Conservation (phyloP, 345 rosid species). For the Passiflora organensis region DNA sequence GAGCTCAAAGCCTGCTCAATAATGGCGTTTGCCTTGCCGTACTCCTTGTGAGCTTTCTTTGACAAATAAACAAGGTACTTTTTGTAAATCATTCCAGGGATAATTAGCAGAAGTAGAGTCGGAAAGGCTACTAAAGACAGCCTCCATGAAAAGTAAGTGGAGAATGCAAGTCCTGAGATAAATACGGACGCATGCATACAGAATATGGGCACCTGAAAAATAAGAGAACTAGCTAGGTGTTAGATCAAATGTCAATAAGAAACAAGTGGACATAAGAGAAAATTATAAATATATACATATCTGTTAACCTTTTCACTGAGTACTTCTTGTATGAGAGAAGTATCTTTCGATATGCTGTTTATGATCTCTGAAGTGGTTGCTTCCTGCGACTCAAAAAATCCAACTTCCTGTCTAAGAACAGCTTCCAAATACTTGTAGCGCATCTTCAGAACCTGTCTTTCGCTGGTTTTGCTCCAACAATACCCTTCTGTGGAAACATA, state of each 20-base stretch:
- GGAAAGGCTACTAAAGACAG: conserved; percentile 65
- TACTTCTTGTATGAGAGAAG: conserved; percentile 71
- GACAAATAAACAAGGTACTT: conserved; percentile 65
- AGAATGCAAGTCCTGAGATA: conserved; percentile 67
- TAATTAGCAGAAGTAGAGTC: conserved; percentile 51
- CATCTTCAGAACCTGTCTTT: conserved; percentile 76
- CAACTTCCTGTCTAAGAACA: conserved; percentile 80
- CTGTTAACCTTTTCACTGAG: conserved; percentile 86
- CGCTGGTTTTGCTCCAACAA: conserved; percentile 95
- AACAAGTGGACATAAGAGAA: background rate
- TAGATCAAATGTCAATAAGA: no score
- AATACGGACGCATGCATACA: conserved; percentile 71
- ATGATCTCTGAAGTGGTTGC: conserved; percentile 72
- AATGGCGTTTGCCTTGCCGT: conserved; percentile 54
- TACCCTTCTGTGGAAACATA: conserved; percentile 62
- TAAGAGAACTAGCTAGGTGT: background rate
- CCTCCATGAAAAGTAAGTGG: conserved; percentile 82
- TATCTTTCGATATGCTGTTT: conserved; percentile 70
- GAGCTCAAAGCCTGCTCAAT: conserved; percentile 77
- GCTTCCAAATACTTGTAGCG: conserved; percentile 79
- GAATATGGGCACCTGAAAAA: conserved; percentile 66
- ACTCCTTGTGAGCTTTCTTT: conserved; percentile 45
- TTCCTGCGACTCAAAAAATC: conserved; percentile 74
- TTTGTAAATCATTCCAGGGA: conserved; percentile 74
- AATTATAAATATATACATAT: background rate